phyloP scores from a whole-genome alignment of 169 alveolate species.

The Plasmodium chabaudi region DNA sequence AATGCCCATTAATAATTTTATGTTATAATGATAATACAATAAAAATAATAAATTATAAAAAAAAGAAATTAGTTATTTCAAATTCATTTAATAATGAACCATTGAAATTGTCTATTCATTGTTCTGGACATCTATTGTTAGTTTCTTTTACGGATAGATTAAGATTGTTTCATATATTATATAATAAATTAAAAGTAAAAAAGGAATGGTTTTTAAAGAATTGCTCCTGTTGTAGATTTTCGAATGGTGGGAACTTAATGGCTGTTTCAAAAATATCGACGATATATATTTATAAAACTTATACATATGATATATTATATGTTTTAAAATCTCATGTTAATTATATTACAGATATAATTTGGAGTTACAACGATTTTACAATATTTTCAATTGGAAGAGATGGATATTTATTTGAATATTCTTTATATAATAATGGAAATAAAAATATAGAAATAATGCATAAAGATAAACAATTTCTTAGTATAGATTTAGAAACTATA shows the following conservation, averaged over 20 bases:
- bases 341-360: slow-evolving; percentile 60
- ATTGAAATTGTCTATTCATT: slow-evolving; percentile 43
- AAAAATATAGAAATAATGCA: slow-evolving; percentile 66
- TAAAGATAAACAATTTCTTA: slow-evolving; percentile 62
- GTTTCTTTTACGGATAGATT: slow-evolving; percentile 67
- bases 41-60: slow-evolving; percentile 52
- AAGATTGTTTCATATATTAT: slow-evolving; percentile 61
- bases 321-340: slow-evolving; percentile 61
- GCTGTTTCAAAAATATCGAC: slow-evolving; percentile 70
- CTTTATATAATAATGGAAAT: slow-evolving; percentile 73
- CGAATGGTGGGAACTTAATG: slow-evolving; percentile 74
- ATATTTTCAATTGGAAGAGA: slow-evolving; percentile 65
- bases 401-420: slow-evolving; percentile 70
- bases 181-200: slow-evolving; percentile 67
- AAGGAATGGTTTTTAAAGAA: slow-evolving; percentile 70
- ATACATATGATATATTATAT: slow-evolving; percentile 55
- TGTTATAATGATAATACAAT: slow-evolving; percentile 65
- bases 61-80: slow-evolving; percentile 42
- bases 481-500: slow-evolving; percentile 60
- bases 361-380: slow-evolving; percentile 61
- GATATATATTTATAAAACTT: slow-evolving; percentile 61
- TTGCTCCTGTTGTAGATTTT: slow-evolving; percentile 72
- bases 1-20: slow-evolving; percentile 35
- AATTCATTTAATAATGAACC: slow-evolving; percentile 74
- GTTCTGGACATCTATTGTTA: slow-evolving; percentile 54